Evolutionary conservation across 768 basidiomycete species (phyloP).

Genomic region (Tephrocybe sp.): DNA sequence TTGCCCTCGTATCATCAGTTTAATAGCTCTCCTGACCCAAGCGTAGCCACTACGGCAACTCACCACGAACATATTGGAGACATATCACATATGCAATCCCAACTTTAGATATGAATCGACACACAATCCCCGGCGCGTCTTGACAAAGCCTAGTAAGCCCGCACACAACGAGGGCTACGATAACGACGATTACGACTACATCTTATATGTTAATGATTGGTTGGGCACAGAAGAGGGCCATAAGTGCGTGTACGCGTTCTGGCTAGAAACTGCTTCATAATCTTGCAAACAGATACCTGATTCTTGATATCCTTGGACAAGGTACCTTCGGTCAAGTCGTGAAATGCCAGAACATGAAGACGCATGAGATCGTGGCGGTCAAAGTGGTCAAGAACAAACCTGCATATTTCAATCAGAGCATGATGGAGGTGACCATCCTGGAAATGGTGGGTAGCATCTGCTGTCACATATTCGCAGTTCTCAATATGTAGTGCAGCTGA

Average conservation of each 20-base stretch:
- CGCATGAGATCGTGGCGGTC: constrained; percentile 96
- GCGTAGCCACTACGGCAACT: constrained; percentile 59
- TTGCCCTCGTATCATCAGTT: constrained; percentile 16
- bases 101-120: constrained; percentile 92
- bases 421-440: constrained; percentile 99
- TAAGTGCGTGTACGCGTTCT: constrained; percentile 57
- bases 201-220: constrained; percentile 98
- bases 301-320: constrained; percentile 96
- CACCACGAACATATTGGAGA: constrained; percentile 85
- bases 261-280: constrained; percentile 11
- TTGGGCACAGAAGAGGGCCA: constrained; percentile 92
- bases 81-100: constrained; percentile 93
- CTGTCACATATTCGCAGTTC: neutral
- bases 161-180: constrained; percentile 96
- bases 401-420: constrained; percentile 98
- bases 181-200: constrained; percentile 99
- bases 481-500: constrained; percentile 57
- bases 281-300: constrained; percentile 69
- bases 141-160: constrained; percentile 97
- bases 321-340: constrained; percentile 99
- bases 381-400: constrained; percentile 99
- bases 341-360: constrained; percentile 99
- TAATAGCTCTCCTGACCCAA: constrained; percentile 13
- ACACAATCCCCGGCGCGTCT: constrained; percentile 92
- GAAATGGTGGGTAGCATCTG: constrained; percentile 72